These are phyloP conservation scores for Thielaviopsis euricoi DNA, from an alignment of 2,329 filamentous ascomycete genomes.

Conservation along the genomic window DNA sequence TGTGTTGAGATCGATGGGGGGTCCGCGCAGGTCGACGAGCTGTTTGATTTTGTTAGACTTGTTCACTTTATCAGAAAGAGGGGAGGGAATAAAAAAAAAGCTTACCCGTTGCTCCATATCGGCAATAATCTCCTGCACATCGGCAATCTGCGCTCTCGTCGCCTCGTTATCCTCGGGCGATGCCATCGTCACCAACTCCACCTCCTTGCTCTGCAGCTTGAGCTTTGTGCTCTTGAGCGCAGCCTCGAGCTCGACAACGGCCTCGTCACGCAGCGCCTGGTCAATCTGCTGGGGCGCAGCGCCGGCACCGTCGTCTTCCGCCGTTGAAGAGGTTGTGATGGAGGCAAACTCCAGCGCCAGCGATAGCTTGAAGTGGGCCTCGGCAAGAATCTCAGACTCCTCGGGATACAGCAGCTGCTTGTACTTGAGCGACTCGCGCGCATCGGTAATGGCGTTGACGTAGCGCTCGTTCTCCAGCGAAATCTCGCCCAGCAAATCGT, in stretches of 20 bases:
- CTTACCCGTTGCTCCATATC: conserved; percentile 63
- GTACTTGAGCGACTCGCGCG: conserved; percentile 58
- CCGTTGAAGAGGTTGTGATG: conserved; percentile 44
- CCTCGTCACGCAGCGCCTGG: conserved; percentile 54
- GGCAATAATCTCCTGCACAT: conserved; percentile 61
- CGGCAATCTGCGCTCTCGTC: conserved; percentile 44
- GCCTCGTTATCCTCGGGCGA: conserved; percentile 51
- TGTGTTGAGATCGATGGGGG: conserved; percentile 40
- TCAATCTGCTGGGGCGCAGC: conserved; percentile 35
- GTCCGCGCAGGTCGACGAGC: conserved; percentile 52
- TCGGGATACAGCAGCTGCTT: conserved; percentile 64
- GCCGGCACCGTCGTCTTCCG: conserved; percentile 27
- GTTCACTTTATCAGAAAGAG: too few relatives aligned
- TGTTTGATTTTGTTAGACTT: conserved; percentile 18
- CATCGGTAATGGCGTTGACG: conserved; percentile 69
- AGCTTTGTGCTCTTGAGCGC: conserved; percentile 58
- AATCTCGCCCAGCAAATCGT: conserved; percentile 88
- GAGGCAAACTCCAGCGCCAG: conserved; percentile 89
- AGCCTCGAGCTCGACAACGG: conserved; percentile 51
- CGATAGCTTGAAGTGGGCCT: conserved; percentile 92
- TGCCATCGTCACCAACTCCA: conserved; percentile 44
- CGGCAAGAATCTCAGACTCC: conserved; percentile 73
- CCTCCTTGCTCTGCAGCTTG: conserved; percentile 54
- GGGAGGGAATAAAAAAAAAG: conserved; percentile 8
- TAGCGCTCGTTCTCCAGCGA: conserved; percentile 92